Conservation (phyloP, 306 rosid genomes). For the Gastrolobium villosum region DNA sequence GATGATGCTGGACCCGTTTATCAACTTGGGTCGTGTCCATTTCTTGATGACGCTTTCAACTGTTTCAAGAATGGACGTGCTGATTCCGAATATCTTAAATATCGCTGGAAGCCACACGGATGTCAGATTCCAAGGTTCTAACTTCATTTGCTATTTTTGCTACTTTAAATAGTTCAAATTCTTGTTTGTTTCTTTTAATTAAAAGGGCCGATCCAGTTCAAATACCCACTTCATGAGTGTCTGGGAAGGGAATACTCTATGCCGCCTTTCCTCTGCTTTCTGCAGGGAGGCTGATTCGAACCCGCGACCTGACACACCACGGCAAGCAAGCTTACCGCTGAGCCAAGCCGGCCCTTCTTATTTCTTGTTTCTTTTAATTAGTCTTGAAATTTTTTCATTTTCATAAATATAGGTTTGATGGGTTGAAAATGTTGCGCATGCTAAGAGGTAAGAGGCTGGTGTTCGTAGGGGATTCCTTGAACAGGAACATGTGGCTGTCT, state of each 20-base stretch:
- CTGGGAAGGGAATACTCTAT: too few species aligned
- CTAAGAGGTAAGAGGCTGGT: constrained; percentile 55
- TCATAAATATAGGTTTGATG: constrained; percentile 45
- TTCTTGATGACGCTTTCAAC: constrained; percentile 56
- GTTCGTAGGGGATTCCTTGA: constrained; percentile 60
- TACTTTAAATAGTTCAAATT: background rate
- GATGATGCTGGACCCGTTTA: constrained; percentile 27
- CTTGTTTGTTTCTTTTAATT: background rate
- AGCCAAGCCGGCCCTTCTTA: too few species aligned
- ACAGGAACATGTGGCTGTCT: constrained; percentile 58
- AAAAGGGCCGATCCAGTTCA: too few species aligned
- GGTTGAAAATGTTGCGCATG: constrained; percentile 49
- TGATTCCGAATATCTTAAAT: constrained; percentile 41
- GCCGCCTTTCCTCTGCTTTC: too few species aligned
- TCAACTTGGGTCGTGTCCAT: constrained; percentile 46
- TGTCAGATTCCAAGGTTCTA: constrained; percentile 53
- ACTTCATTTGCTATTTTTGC: background rate
- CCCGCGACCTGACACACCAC: too few species aligned
- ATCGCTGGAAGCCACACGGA: constrained; percentile 54
- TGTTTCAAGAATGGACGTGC: constrained; percentile 59
- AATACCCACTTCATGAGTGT: too few species aligned
- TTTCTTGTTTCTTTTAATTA: background rate
- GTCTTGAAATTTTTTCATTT: background rate
- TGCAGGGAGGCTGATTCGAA: too few species aligned
- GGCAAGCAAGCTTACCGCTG: too few species aligned